Conservation (phyloP, 2,329 filamentous ascomycete genomes). For the Cladosporium sp. region DNA sequence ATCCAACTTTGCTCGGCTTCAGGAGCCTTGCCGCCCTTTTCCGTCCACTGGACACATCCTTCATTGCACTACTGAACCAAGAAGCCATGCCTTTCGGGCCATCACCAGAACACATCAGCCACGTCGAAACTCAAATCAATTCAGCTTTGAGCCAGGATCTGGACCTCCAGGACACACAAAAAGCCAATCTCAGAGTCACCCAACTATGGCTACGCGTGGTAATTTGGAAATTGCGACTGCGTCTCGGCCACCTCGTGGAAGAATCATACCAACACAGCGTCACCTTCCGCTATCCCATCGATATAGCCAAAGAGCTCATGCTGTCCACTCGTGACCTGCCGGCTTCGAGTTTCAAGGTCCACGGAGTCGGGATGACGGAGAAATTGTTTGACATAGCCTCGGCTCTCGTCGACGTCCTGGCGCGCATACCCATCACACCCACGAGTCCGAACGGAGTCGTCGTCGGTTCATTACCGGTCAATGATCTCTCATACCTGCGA, state of each 20-base stretch:
- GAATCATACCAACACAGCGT: slow-evolving; percentile 6
- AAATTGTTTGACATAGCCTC: slow-evolving; percentile 35
- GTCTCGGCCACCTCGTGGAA: slow-evolving; percentile 5
- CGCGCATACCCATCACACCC: not conserved
- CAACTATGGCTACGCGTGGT: slow-evolving; percentile 7
- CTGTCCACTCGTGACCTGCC: slow-evolving; percentile 6
- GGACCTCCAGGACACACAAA: slow-evolving; percentile 2
- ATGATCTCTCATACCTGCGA: slow-evolving; percentile 4
- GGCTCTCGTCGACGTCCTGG: slow-evolving; percentile 2
- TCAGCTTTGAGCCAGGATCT: not conserved
- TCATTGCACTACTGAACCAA: slow-evolving; percentile 2
- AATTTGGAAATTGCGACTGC: slow-evolving; percentile 2
- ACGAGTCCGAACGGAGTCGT: not conserved
- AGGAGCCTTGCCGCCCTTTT: not conserved
- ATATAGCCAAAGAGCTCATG: slow-evolving; percentile 8
- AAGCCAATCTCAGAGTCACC: slow-evolving; percentile 7
- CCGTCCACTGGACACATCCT: slow-evolving; percentile 5
- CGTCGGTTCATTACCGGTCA: not conserved
- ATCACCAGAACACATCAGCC: not conserved
- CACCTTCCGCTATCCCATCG: slow-evolving; percentile 6
- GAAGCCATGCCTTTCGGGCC: not conserved
- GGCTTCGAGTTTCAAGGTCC: slow-evolving; percentile 24
- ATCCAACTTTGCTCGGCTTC: not conserved
- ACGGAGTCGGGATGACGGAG: slow-evolving; percentile 36
- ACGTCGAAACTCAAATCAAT: slow-evolving; percentile 3